These are phyloP conservation scores for Hymenotorrendiella dingleyae DNA, from an alignment of 2,329 filamentous ascomycete species.

Conservation along the genomic window DNA sequence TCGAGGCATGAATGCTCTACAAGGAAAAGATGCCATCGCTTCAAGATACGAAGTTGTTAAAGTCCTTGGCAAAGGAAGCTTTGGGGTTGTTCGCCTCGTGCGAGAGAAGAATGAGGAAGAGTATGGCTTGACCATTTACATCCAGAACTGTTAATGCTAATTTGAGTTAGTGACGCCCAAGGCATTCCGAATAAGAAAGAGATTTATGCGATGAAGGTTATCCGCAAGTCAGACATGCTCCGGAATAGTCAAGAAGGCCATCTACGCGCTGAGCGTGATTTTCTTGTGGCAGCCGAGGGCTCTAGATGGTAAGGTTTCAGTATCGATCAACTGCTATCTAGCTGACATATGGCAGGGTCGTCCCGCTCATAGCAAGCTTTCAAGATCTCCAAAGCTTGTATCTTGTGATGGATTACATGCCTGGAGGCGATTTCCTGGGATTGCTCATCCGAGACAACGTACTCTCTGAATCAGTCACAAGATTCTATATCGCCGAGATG, in stretches of 20 bases:
- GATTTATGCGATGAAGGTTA: slow-evolving; percentile 95
- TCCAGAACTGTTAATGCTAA: background rate
- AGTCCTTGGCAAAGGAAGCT: slow-evolving; percentile 86
- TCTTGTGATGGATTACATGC: slow-evolving; percentile 97
- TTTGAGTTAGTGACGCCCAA: background rate
- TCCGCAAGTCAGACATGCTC: slow-evolving; percentile 89
- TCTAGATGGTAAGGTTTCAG: slow-evolving; percentile 59
- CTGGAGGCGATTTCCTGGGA: slow-evolving; percentile 88
- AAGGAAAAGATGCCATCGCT: slow-evolving; percentile 41
- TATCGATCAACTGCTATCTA: background rate
- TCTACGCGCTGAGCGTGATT: slow-evolving; percentile 83
- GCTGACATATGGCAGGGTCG: slow-evolving; percentile 53
- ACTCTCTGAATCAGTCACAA: slow-evolving; percentile 70
- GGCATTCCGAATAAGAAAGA: slow-evolving; percentile 37
- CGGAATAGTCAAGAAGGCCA: slow-evolving; percentile 88
- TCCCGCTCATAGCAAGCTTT: slow-evolving; percentile 82
- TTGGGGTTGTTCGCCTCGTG: slow-evolving; percentile 85
- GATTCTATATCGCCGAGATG: slow-evolving; percentile 93
- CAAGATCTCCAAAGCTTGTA: slow-evolving; percentile 82
- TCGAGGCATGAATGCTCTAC: slow-evolving; percentile 37
- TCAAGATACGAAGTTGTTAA: slow-evolving; percentile 76
- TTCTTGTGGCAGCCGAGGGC: slow-evolving; percentile 82
- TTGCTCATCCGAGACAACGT: slow-evolving; percentile 80
- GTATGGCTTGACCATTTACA: slow-evolving; percentile 8
- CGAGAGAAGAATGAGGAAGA: slow-evolving; percentile 48